Base-by-base conservation (phyloP, 495 filamentous ascomycete genomes). In the Thermochaetoides thermophila region DNA sequence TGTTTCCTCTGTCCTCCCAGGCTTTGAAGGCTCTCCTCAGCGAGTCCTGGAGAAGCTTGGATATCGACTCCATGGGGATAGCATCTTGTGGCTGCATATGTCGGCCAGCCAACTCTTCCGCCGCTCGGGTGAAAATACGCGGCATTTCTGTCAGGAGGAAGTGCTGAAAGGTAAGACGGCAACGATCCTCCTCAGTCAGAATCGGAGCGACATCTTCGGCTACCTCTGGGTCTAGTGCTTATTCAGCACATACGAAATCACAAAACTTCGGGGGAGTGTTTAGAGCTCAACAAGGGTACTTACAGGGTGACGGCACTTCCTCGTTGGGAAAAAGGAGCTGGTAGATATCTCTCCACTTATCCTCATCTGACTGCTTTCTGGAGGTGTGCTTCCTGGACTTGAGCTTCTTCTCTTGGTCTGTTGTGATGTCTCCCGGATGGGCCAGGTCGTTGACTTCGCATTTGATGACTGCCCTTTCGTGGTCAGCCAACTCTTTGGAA, bases 331-430 rank as follows among this genome's bases (percentile, higher is more conserved):
- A 53, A 2, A 55, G 37, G 6, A 50, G 42, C 4, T 30, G 34
- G 33, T 53, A 55, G 1, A 55, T 45, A 11, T 55, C 52, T 11
- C 17, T 27, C 52, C 52, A 55, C 13, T 53, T 52, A 5, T 52
- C 49, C 11, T 46, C 38, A 13, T 52, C 49, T 2, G 31, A 42
- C 19, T 46, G 45, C 5, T 32, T 36, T 9, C 38, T 36, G 7
- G 39, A 18, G 3, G 36, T 36, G 33, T 50, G 35, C 26, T 45
- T 50, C 31, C 40, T 44, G 1, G 48, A 46, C 25, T 46, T 53
- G 11, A 53, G 27, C 31, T 46, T 42, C 18, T 42, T 43, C 22
- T 53, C 47, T 23, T 53, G 47, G 14, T 31, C 18, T 2, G 37
- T 27, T 1, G 37, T 35, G 15, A 53, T 53, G 30, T 53, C 47